A percentile compares a stretch with the other conserved stretches of the same genome.
Evolutionary conservation across 805 yeast genomes (phyloP).

Genomic region (Barnettozyma pratensis): DNA sequence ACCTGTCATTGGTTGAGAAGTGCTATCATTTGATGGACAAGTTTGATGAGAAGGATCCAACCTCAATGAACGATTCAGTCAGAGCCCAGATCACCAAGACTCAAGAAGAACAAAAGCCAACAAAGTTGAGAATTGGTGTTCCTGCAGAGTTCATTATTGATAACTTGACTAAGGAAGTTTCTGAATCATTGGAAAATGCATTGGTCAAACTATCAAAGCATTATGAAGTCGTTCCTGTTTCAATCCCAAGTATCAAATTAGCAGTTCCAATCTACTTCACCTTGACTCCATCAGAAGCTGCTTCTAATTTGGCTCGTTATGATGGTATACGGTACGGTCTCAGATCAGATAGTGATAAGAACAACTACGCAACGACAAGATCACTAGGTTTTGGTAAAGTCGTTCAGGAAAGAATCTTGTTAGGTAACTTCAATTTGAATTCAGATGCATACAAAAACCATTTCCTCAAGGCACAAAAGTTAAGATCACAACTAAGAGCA

Average conservation of each 20-base stretch:
- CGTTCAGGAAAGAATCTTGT: slow-evolving; percentile 73
- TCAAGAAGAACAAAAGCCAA: neutral
- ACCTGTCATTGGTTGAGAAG: slow-evolving; percentile 35
- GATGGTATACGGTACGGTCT: slow-evolving; percentile 88
- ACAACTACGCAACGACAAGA: slow-evolving; percentile 56
- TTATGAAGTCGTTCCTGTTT: slow-evolving; percentile 52
- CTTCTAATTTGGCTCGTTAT: slow-evolving; percentile 82
- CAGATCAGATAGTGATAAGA: slow-evolving; percentile 35
- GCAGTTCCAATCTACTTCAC: slow-evolving; percentile 83
- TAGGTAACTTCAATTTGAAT: slow-evolving; percentile 84
- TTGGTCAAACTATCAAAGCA: slow-evolving; percentile 37
- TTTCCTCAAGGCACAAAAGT: slow-evolving; percentile 66
- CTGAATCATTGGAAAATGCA: slow-evolving; percentile 41
- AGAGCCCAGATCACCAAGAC: slow-evolving; percentile 24
- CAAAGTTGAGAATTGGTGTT: slow-evolving; percentile 56
- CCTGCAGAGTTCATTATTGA: slow-evolving; percentile 60
- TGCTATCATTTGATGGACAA: slow-evolving; percentile 55
- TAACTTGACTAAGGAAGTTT: slow-evolving; percentile 45
- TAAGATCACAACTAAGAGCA: slow-evolving; percentile 53
- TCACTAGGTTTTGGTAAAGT: slow-evolving; percentile 69
- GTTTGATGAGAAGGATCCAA: slow-evolving; percentile 75
- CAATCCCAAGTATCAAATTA: slow-evolving; percentile 62
- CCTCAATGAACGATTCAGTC: slow-evolving; percentile 40
- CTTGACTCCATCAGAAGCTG: slow-evolving; percentile 88
- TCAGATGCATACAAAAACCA: slow-evolving; percentile 67